A percentile compares a stretch with the other conserved stretches of the same genome.
Evolutionary conservation across 2,329 filamentous ascomycete species (phyloP).

Genomic region (Mollisia scopiformis): DNA sequence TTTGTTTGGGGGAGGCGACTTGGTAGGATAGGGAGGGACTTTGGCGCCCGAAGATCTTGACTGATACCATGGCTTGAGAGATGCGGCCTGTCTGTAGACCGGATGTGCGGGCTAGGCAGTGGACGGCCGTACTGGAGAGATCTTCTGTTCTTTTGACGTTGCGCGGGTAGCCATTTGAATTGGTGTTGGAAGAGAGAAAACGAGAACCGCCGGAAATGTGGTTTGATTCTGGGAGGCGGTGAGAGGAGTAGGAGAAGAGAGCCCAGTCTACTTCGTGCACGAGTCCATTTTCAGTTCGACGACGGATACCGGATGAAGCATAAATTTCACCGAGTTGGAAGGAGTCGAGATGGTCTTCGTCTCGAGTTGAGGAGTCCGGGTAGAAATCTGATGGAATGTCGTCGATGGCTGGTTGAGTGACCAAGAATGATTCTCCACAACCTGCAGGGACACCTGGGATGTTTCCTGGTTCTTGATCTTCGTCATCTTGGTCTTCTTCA

Average conservation of each 20-base stretch:
- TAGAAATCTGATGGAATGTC: slow-evolving; percentile 87
- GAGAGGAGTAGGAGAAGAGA: slow-evolving; percentile 76
- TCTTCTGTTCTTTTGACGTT: slow-evolving; percentile 60
- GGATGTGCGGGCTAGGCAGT: slow-evolving; percentile 86
- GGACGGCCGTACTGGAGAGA: slow-evolving; percentile 77
- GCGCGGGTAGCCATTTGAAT: slow-evolving; percentile 52
- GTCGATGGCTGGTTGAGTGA: slow-evolving; percentile 91
- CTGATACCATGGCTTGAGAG: slow-evolving; percentile 74
- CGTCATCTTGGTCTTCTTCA: slow-evolving; percentile 42
- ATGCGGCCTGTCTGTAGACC: slow-evolving; percentile 82
- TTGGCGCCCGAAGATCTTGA: slow-evolving; percentile 84
- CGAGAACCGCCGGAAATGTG: slow-evolving; percentile 53
- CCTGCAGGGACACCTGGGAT: slow-evolving; percentile 77
- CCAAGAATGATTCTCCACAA: slow-evolving; percentile 75
- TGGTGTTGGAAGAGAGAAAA: slow-evolving; percentile 40
- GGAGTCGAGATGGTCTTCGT: slow-evolving; percentile 80
- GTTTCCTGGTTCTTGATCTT: slow-evolving; percentile 65
- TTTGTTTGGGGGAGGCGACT: slow-evolving; percentile 45
- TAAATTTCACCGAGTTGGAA: slow-evolving; percentile 83
- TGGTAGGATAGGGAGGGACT: slow-evolving; percentile 77
- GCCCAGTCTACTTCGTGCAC: slow-evolving; percentile 97
- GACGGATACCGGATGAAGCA: slow-evolving; percentile 85
- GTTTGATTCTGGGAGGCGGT: slow-evolving; percentile 74
- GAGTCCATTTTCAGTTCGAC: slow-evolving; percentile 70
- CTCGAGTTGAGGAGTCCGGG: slow-evolving; percentile 67